Evolutionary conservation across 1,284 basidiomycete species (phyloP).

Genomic region (Rhodofomes roseus): DNA sequence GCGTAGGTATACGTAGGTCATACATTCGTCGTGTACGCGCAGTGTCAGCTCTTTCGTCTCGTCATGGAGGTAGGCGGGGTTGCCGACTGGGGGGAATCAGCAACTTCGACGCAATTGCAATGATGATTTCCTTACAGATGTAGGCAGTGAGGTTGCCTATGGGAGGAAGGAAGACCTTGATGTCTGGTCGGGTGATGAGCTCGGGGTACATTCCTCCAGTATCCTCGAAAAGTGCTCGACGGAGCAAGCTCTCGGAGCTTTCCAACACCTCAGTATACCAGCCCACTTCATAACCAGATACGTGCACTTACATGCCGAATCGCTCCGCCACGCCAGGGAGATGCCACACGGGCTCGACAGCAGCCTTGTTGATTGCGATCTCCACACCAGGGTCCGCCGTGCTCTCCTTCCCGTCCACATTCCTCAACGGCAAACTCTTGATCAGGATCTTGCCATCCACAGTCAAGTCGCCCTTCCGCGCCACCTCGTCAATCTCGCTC

Average conservation of each 20-base stretch:
- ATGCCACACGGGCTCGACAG: conserved; percentile 93
- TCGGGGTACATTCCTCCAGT: conserved; percentile 97
- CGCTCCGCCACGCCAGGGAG: conserved; percentile 90
- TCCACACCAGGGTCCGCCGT: conserved; percentile 80
- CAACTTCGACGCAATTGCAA: too few species aligned
- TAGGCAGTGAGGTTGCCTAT: conserved; percentile 93
- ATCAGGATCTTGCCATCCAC: conserved; percentile 86
- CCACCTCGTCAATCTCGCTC: conserved; percentile 84
- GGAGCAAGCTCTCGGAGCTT: conserved; percentile 80
- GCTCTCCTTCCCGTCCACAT: conserved; percentile 58
- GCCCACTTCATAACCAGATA: background rate
- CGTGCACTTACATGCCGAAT: conserved; percentile 74
- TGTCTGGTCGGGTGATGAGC: conserved; percentile 90
- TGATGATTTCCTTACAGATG: conserved; percentile 83
- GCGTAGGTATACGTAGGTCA: conserved; percentile 23
- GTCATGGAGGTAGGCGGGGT: conserved; percentile 76
- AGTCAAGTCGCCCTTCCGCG: conserved; percentile 68
- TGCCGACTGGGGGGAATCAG: conserved; percentile 55
- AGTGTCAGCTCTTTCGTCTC: conserved; percentile 85
- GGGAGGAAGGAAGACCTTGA: conserved; percentile 94
- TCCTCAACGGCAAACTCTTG: conserved; percentile 53
- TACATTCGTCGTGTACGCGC: conserved; percentile 93
- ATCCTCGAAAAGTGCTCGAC: conserved; percentile 91
- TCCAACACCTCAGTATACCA: background rate
- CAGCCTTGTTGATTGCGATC: conserved; percentile 83